Conservation (phyloP, 306 rosid genomes). For the Cucurbita pepo region DNA sequence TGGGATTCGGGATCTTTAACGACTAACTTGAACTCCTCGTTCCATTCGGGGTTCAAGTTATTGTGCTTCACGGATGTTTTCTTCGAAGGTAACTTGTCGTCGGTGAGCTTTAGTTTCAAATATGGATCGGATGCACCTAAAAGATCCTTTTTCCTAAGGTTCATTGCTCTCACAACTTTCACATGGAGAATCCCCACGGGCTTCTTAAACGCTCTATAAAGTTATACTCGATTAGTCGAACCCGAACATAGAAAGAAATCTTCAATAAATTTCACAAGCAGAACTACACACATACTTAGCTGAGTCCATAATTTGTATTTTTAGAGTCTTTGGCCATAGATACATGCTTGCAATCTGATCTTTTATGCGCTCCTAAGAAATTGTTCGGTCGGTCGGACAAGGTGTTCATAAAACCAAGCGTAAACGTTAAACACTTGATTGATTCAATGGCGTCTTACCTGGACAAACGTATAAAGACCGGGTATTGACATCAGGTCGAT, state of each 20-base stretch:
- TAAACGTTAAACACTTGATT: background rate
- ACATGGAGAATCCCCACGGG: conserved; percentile 90
- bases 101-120: conserved; percentile 59
- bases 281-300: conserved; percentile 43
- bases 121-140: conserved; percentile 92
- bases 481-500: conserved; percentile 90
- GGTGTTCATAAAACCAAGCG: background rate
- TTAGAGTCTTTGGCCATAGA: conserved; percentile 69
- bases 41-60: conserved; percentile 84
- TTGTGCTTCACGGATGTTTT: conserved; percentile 66
- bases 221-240: background rate
- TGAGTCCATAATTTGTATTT: conserved; percentile 59
- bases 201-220: conserved; percentile 47
- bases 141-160: conserved; percentile 79
- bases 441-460: conserved; percentile 30
- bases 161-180: conserved; percentile 60
- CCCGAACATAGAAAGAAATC: background rate
- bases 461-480: conserved; percentile 63
- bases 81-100: conserved; percentile 57
- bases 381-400: background rate
- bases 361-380: conserved; percentile 52
- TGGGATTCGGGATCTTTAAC: conserved; percentile 74
- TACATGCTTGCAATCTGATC: conserved; percentile 62
- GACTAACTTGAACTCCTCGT: conserved; percentile 65
- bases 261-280: background rate